A percentile compares a stretch with the other conserved stretches of the same genome.
Evolutionary conservation across 257 asterid genomes (phyloP).

Genomic region (Fraxinus excelsior): DNA sequence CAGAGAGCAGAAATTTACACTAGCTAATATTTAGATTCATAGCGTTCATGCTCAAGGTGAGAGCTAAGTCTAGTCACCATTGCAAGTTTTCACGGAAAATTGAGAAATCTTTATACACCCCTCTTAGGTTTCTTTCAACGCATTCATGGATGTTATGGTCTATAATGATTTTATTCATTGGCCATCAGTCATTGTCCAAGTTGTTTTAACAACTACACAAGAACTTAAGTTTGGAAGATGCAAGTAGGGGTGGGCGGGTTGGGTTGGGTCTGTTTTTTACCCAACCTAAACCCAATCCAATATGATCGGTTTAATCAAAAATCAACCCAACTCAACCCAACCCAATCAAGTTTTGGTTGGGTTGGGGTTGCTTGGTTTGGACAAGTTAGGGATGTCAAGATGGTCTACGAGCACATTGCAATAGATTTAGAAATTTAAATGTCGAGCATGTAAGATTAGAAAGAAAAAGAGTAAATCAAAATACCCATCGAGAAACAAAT

Average conservation of each 20-base stretch:
- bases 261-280: too few species aligned
- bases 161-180: too few species aligned
- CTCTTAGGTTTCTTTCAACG: not conserved
- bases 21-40: not conserved
- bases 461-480: not conserved
- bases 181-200: not conserved
- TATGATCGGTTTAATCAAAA: too few species aligned
- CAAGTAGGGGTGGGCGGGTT: too few species aligned
- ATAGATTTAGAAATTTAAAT: constrained; percentile 1
- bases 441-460: not conserved
- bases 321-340: too few species aligned
- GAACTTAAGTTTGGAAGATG: too few species aligned
- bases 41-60: not conserved
- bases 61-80: not conserved
- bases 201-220: too few species aligned
- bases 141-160: not conserved
- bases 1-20: not conserved
- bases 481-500: not conserved
- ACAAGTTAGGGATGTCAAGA: constrained; percentile 33
- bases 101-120: not conserved
- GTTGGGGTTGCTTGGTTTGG: too few species aligned
- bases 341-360: too few species aligned
- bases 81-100: not conserved
- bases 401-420: constrained; percentile 40
- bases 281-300: too few species aligned